Conservation (phyloP, 345 rosid species). For the Theobroma cacao region DNA sequence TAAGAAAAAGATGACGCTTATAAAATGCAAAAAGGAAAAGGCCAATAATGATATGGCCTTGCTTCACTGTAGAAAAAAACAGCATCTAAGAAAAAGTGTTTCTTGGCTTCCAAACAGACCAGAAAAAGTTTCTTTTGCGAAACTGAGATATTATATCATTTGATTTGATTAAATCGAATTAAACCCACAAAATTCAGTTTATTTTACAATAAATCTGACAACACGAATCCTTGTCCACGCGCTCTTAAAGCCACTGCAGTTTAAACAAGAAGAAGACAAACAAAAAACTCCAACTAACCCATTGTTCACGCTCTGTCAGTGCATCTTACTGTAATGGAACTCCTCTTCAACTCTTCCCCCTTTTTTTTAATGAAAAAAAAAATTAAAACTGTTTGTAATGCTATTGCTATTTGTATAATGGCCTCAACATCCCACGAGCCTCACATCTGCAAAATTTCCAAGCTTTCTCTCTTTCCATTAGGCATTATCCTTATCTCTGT, state of each 20-base stretch:
- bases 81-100: conserved; percentile 29
- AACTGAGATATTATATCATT: neutral
- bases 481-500: conserved; percentile 33
- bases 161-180: neutral
- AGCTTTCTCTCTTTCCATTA: conserved; percentile 18
- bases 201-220: neutral
- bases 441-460: conserved; percentile 26
- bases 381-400: conserved; percentile 14
- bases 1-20: conserved; percentile 4
- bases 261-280: conserved; percentile 14
- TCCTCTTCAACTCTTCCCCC: neutral
- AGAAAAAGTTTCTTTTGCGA: conserved; percentile 8
- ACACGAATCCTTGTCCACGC: conserved; percentile 5
- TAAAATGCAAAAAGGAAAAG: conserved; percentile 23
- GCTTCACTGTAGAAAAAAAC: conserved; percentile 16
- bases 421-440: conserved; percentile 62
- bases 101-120: conserved; percentile 25
- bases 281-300: no score
- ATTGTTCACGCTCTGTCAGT: conserved; percentile 12
- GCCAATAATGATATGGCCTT: conserved; percentile 29
- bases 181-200: neutral
- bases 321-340: neutral
- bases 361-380: neutral
- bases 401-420: conserved; percentile 25
- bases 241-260: neutral